Conservation (phyloP, 768 basidiomycete species). For the Suillus fuscotomentosus region DNA sequence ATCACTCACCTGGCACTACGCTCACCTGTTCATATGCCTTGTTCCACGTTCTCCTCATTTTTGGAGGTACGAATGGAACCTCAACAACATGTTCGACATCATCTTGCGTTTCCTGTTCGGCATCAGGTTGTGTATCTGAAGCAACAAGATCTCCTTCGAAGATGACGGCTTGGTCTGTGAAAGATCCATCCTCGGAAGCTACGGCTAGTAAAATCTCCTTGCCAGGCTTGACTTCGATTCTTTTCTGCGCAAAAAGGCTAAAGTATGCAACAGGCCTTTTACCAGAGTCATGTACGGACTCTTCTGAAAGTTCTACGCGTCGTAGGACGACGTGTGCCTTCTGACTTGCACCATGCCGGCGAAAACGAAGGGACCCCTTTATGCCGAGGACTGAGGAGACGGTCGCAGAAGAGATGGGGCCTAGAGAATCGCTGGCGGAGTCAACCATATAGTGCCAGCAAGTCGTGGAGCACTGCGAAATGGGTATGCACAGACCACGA, state of each 20-base stretch:
- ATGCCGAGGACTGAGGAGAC: constrained; percentile 60
- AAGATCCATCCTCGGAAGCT: constrained; percentile 47
- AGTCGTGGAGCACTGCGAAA: constrained; percentile 12
- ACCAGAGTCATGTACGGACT: constrained; percentile 42
- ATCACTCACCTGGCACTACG: constrained; percentile 37
- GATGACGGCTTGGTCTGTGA: constrained; percentile 56
- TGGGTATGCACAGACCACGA: constrained; percentile 10
- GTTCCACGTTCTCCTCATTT: constrained; percentile 62
- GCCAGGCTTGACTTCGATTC: constrained; percentile 68
- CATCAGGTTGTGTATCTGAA: constrained; percentile 35
- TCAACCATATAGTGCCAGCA: constrained; percentile 31
- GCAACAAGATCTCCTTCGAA: constrained; percentile 51
- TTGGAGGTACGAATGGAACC: constrained; percentile 51
- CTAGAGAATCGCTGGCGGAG: constrained; percentile 37
- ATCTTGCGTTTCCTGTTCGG: constrained; percentile 40
- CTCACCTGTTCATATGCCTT: constrained; percentile 47
- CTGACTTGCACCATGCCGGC: constrained; percentile 62
- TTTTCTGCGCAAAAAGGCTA: constrained; percentile 65
- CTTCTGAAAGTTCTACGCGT: constrained; percentile 53
- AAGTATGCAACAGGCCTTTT: constrained; percentile 47
- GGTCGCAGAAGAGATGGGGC: constrained; percentile 27
- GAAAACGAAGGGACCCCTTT: constrained; percentile 60
- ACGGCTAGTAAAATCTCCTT: constrained; percentile 68
- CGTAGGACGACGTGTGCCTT: constrained; percentile 68
- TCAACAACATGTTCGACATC: constrained; percentile 41